Evolutionary conservation across 306 rosid species (phyloP), one percentile per base, ranked within the genome.

Genomic region (Sesbania bispinosa): DNA sequence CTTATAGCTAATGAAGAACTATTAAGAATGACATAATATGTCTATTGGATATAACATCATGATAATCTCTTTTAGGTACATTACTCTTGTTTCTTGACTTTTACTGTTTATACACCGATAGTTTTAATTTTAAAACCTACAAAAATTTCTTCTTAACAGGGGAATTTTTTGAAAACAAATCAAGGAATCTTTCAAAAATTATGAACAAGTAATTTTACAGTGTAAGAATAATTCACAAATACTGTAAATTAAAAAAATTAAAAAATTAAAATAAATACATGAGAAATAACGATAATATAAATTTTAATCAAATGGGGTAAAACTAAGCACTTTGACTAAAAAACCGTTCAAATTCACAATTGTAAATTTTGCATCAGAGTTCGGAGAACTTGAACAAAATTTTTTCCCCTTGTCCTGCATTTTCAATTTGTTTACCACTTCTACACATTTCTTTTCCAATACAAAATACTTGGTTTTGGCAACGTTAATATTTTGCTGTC

Each of bases 291-390:
- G 45, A 15, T 15, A 38, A 39, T 18, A 16, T 50, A 27, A 27
- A 13, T 36, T 11, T 1, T n/a, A n/a, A 7, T 16, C 47, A 57
- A 47, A 52, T 27, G n/a, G 42, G 26, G 18, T 74, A 10, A 41
- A 43, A 8, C 24, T 29, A 13, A 6, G 8, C 69, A 38, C 39
- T 60, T 30, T 2, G n/a, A 20, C 6, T 19, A 43, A 52, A 38
- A 45, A 33, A n/a, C 23, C 16, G 43, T 21, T 71, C 21, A 45
- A 55, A 66, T 79, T 73, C 79, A 57, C 71, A 73, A 16, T 39
- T 67, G 60, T 14, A 61, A 42, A 20, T 32, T 73, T 30, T 6
- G 5, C 18, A 19, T 27, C 39, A 45, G 1, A 45, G 39, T 35
- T 72, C 41, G 16, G 51, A 38, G 52, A 59, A 19, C 19, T 39